Base-by-base conservation (phyloP, 371 early-diverging fungal species). In the Mortierella sp. region DNA sequence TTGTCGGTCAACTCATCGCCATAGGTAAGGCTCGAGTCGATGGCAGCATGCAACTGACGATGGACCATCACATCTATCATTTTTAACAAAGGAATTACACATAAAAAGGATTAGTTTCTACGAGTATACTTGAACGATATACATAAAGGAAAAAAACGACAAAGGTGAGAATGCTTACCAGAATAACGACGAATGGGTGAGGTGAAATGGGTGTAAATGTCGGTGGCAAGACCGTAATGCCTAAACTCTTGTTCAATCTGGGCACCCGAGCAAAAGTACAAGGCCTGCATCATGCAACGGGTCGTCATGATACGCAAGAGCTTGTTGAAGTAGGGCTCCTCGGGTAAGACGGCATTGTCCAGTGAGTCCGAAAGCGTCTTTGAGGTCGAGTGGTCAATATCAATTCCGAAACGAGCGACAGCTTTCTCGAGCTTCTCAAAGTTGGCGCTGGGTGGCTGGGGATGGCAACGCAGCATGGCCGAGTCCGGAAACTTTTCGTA, bases 141-240 rank as follows among this genome's bases (percentile, higher is more conserved):
- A 38, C n/a, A 41, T 0, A 27, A 56, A 14, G 46, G 51, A 70
- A 35, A 73, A 35, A 63, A 72, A 60, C 4, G 8, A 70, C 14
- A 32, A 27, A 35, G 35, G 35, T 5, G 51, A 21, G 21, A 21
- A 51, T 21, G 21, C 87, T 72, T 89, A 94, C 95, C 96, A 70
- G 97, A 92, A 87, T 97, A 97, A 89, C 97, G 95, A 86, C 97
- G 94, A 88, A 99, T 99, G 32, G 99, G 99, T 4, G 99, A 98
- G 12, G 98, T 98, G 79, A 98, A 98, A 87, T 98, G 98, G 11
- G 98, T 98, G 89, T 97, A 97, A 72, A 97, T 96, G 54, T 92
- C 91, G 8, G 93, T 90, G 11, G 97, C 96, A 51, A 97, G 90
- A 89, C 97, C 97, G 82, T 97, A 97, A 90, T 97, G 97, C 76